A percentile compares a stretch with the other conserved stretches of the same genome.
These are phyloP conservation scores for Halophytophthora batemanensis DNA, from an alignment of 352 stramenopile genomes.

Conservation along the genomic window DNA sequence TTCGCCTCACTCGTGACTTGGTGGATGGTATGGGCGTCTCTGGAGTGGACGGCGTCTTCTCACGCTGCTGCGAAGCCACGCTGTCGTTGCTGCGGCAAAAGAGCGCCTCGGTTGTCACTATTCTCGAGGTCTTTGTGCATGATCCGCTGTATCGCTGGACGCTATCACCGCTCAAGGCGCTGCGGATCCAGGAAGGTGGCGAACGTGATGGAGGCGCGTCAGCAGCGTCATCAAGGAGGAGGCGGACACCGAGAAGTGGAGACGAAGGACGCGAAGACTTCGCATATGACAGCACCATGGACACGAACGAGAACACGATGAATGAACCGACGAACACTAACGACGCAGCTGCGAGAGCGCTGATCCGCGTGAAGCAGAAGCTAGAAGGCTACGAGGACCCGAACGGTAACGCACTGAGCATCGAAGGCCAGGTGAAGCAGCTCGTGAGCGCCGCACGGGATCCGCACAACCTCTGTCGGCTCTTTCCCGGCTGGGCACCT, in stretches of 20 bases:
- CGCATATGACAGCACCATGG: slow-evolving; percentile 14
- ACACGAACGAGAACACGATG: slow-evolving; percentile 25
- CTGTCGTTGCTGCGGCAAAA: slow-evolving; percentile 92
- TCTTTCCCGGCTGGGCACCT: slow-evolving; percentile 96
- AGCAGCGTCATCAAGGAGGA: slow-evolving; percentile 9
- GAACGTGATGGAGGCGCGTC: slow-evolving; percentile 18
- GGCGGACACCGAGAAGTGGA: slow-evolving; percentile 17
- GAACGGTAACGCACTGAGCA: slow-evolving; percentile 94
- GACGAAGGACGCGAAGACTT: slow-evolving; percentile 9
- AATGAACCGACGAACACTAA: slow-evolving; percentile 28
- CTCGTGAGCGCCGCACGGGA: slow-evolving; percentile 96
- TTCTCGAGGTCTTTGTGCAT: slow-evolving; percentile 98
- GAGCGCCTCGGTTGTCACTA: slow-evolving; percentile 93
- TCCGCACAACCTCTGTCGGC: slow-evolving; percentile 92
- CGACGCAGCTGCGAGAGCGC: slow-evolving; percentile 90
- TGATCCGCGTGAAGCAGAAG: slow-evolving; percentile 98
- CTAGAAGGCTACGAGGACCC: slow-evolving; percentile 98
- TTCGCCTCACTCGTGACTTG: slow-evolving; percentile 97
- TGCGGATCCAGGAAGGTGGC: slow-evolving; percentile 73
- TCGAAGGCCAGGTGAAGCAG: slow-evolving; percentile 98
- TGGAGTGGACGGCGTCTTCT: slow-evolving; percentile 96
- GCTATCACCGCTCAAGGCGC: slow-evolving; percentile 87
- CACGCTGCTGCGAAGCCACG: slow-evolving; percentile 92
- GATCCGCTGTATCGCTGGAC: slow-evolving; percentile 99
- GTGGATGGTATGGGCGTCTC: slow-evolving; percentile 99